phyloP scores from a whole-genome alignment of 768 basidiomycete species.

The Auricularia sp. region DNA sequence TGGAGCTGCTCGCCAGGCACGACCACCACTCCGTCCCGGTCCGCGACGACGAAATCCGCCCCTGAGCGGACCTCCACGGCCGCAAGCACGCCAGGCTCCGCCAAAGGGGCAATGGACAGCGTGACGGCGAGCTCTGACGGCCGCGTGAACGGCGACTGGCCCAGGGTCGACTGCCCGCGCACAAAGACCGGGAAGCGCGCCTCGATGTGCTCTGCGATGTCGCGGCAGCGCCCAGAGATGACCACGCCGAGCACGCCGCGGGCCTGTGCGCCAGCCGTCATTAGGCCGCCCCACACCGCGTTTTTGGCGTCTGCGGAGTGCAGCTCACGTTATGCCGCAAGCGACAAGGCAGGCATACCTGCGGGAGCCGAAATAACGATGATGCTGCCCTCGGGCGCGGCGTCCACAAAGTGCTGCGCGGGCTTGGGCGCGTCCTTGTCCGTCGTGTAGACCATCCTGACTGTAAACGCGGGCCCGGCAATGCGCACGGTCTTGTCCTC shows the following conservation, averaged over 20 bases:
- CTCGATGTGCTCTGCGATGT: constrained; percentile 65
- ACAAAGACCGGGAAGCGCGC: constrained; percentile 75
- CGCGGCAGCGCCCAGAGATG: constrained; percentile 78
- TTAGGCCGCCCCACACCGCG: constrained; percentile 88
- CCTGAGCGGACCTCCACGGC: constrained; percentile 36
- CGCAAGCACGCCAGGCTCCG: constrained; percentile 6
- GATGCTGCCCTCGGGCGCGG: constrained; percentile 50
- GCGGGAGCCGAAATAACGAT: constrained; percentile 65
- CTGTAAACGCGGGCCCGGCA: constrained; percentile 81
- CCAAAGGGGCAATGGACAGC: constrained; percentile 34
- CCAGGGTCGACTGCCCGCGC: constrained; percentile 72
- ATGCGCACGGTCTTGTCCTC: constrained; percentile 31
- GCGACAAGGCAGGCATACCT: neutral
- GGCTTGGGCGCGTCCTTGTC: constrained; percentile 55
- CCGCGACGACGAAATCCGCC: constrained; percentile 78
- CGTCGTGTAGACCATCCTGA: constrained; percentile 60
- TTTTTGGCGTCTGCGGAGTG: constrained; percentile 50
- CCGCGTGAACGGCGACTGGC: constrained; percentile 76
- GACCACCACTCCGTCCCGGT: constrained; percentile 83
- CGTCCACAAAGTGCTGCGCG: constrained; percentile 73
- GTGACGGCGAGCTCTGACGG: constrained; percentile 67
- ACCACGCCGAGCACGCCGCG: constrained; percentile 65
- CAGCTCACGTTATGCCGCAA: neutral
- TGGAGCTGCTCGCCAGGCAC: constrained; percentile 47
- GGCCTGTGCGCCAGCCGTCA: constrained; percentile 76